A percentile compares a stretch with the other conserved stretches of the same genome.
Conservation (phyloP, 257 asterid genomes). For the Dorcoceras hygrometricum region DNA sequence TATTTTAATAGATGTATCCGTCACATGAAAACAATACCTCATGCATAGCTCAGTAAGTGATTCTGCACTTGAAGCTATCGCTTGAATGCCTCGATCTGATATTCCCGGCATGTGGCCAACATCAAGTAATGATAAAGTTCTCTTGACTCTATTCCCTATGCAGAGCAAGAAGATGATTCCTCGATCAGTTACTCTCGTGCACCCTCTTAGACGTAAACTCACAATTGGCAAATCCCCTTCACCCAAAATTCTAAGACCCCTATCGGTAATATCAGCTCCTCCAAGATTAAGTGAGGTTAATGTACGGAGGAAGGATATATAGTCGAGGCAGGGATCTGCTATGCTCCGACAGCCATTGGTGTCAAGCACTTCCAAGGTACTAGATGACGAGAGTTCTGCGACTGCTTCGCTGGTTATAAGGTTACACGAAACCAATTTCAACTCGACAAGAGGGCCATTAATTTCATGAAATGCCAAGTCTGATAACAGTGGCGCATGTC, state of each 20-base stretch:
- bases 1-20: slow-evolving; percentile 39
- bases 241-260: slow-evolving; percentile 57
- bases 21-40: slow-evolving; percentile 62
- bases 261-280: slow-evolving; percentile 75
- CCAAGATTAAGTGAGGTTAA: slow-evolving; percentile 55
- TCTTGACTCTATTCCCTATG: slow-evolving; percentile 41
- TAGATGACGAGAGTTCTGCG: slow-evolving; percentile 46
- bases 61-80: slow-evolving; percentile 41
- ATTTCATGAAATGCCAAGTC: slow-evolving; percentile 63
- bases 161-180: slow-evolving; percentile 53
- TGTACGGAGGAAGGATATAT: slow-evolving; percentile 44
- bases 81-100: slow-evolving; percentile 54
- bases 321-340: slow-evolving; percentile 53
- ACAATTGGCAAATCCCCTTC: slow-evolving; percentile 45
- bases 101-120: slow-evolving; percentile 68
- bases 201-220: slow-evolving; percentile 58
- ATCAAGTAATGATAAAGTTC: slow-evolving; percentile 51
- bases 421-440: slow-evolving; percentile 56
- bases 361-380: slow-evolving; percentile 53
- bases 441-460: slow-evolving; percentile 52
- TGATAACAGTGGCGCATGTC: slow-evolving; percentile 51
- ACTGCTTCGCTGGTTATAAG: slow-evolving; percentile 72
- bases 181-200: slow-evolving; percentile 55
- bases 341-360: slow-evolving; percentile 67
- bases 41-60: slow-evolving; percentile 63